Conservation (phyloP, 352 stramenopile species). For the Thalassiosira mediterranea region DNA sequence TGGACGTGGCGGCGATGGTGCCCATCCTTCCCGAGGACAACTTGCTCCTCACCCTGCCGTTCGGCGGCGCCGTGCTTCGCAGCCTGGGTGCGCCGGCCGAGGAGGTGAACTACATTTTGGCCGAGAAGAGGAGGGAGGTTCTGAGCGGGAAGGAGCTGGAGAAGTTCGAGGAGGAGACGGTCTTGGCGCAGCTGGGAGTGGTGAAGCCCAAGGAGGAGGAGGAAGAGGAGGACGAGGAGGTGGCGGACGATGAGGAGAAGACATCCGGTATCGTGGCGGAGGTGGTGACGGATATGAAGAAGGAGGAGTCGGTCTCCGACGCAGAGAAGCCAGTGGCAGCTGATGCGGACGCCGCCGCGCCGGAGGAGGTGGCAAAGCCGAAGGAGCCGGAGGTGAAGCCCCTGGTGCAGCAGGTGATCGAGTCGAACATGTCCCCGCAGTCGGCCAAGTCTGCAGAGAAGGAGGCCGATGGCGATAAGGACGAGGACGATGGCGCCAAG, state of each 20-base stretch:
- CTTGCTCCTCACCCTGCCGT: conserved; percentile 87
- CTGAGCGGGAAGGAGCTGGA: conserved; percentile 67
- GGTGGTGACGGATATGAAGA: conserved; percentile 42
- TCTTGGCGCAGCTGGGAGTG: conserved; percentile 78
- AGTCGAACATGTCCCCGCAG: no score
- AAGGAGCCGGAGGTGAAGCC: conserved; percentile 14
- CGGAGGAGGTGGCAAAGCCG: conserved; percentile 1
- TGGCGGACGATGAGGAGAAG: conserved; percentile 23
- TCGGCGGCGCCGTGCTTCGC: conserved; percentile 86
- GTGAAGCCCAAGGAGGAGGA: conserved; percentile 35
- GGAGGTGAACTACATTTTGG: conserved; percentile 85
- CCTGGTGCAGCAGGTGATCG: conserved; percentile 1
- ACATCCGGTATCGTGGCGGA: conserved; percentile 26
- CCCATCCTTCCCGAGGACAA: conserved; percentile 88
- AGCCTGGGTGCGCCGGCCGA: conserved; percentile 81
- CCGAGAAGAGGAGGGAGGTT: conserved; percentile 79
- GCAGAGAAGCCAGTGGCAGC: conserved; percentile 23
- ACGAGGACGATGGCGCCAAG: conserved; percentile 28
- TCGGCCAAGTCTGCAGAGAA: no score
- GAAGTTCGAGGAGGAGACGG: conserved; percentile 73
- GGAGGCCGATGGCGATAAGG: conserved; percentile 30
- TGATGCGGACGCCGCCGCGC: conserved; percentile 31
- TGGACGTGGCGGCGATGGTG: conserved; percentile 87
- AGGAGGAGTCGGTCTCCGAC: conserved; percentile 36
- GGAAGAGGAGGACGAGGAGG: conserved; percentile 19